Conservation (phyloP, 129 eudicot species). For the Heracleum sosnowskyi region DNA sequence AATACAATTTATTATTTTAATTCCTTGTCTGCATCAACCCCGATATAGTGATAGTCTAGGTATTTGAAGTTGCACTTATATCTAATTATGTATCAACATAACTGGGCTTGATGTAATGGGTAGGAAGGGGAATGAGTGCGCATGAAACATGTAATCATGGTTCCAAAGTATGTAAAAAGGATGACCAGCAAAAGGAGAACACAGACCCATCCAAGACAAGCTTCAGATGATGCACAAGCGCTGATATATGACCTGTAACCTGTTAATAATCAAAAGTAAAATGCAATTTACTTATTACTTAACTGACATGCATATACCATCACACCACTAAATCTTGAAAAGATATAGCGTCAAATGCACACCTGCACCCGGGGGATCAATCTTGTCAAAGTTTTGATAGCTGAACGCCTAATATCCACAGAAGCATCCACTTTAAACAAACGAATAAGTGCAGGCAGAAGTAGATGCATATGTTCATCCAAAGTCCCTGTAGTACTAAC, state of each 20-base stretch:
- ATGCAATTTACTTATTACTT: conserved; percentile 6
- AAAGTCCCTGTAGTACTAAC: conserved; percentile 55
- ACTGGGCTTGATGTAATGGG: not conserved
- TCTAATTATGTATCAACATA: not conserved
- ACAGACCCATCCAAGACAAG: conserved; percentile 97
- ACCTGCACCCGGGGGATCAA: conserved; percentile 96
- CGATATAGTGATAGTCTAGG: not conserved
- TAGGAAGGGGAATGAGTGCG: not conserved
- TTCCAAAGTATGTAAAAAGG: not conserved
- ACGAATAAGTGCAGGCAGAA: conserved; percentile 90
- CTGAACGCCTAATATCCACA: conserved; percentile 81
- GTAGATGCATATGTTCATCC: conserved; percentile 98
- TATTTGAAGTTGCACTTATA: not conserved
- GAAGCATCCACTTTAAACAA: conserved; percentile 88
- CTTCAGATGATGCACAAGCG: conserved; percentile 94
- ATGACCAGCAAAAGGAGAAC: conserved; percentile 1
- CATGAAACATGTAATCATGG: not conserved
- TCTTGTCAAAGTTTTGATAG: conserved; percentile 81
- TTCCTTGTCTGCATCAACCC: not conserved
- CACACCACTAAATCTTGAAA: not conserved
- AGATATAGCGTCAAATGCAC: conserved; percentile 7
- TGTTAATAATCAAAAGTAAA: conserved; percentile 19
- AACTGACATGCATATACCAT: not conserved
- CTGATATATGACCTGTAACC: conserved; percentile 96
- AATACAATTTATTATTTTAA: not conserved